A percentile compares a stretch with the other conserved stretches of the same genome.
These are phyloP conservation scores for Pyrenochaeta sp. DNA, from an alignment of 2,329 filamentous ascomycete species.

Conservation along the genomic window DNA sequence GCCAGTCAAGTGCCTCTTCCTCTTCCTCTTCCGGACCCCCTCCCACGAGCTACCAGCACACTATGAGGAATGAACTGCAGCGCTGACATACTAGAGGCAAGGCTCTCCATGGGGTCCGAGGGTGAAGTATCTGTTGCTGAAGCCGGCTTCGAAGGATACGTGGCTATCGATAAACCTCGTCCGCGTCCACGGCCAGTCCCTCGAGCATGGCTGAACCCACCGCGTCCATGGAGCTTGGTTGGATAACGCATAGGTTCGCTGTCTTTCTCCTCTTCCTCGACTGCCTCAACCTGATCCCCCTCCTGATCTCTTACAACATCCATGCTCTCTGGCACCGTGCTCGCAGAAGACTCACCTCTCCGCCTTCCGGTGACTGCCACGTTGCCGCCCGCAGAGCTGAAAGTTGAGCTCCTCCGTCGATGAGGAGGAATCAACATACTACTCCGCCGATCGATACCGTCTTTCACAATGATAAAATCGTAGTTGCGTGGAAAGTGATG, in stretches of 20 bases:
- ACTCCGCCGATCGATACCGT: conserved; percentile 84
- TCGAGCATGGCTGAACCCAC: conserved; percentile 39
- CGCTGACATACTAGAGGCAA: conserved; percentile 74
- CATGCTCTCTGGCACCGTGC: conserved; percentile 31
- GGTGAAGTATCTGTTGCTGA: conserved; percentile 4
- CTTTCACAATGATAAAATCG: conserved; percentile 72
- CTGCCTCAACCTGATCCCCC: conserved; percentile 8
- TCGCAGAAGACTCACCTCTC: conserved; percentile 30
- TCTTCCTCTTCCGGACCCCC: conserved; percentile 20
- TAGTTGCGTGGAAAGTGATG: conserved; percentile 79
- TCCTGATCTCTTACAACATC: conserved; percentile 31
- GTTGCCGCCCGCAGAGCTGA: conserved; percentile 23
- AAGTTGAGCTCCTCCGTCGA: conserved; percentile 42
- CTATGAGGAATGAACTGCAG: conserved; percentile 72
- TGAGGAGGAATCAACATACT: conserved; percentile 72
- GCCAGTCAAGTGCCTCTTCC: conserved; percentile 9
- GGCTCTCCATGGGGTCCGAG: conserved; percentile 67
- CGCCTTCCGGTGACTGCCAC: conserved; percentile 12
- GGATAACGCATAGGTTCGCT: conserved; percentile 23
- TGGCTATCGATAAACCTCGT: conserved; percentile 3
- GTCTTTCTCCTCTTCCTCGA: conserved; percentile 16
- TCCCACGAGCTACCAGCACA: conserved; percentile 30
- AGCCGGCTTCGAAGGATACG: conserved; percentile 7
- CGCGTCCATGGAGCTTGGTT: conserved; percentile 38
- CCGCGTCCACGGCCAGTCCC: conserved; percentile 22